These are phyloP conservation scores for Sechiopsis laciniata DNA, from an alignment of 306 rosid species.

Conservation along the genomic window DNA sequence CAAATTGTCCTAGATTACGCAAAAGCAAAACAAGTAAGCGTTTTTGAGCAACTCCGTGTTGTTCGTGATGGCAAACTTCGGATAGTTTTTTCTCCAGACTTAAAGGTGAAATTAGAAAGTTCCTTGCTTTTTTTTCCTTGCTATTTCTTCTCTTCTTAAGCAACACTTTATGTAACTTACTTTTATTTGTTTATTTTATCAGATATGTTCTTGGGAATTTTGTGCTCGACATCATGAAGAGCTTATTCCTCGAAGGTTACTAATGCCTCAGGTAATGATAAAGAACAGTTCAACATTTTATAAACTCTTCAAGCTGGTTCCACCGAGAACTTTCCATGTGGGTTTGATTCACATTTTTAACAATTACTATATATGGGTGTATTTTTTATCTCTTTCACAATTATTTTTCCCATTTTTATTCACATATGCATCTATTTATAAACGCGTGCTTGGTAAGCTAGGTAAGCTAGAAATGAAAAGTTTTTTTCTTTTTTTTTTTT, in stretches of 20 bases:
- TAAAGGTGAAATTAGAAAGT: conserved; percentile 49
- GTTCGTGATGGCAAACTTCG: conserved; percentile 98
- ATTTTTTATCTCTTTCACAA: not conserved
- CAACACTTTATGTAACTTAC: not conserved
- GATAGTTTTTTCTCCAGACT: conserved; percentile 83
- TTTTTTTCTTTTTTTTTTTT: too few species aligned
- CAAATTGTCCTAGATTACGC: conserved; percentile 94
- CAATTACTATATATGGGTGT: not conserved
- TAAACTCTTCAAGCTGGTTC: not conserved
- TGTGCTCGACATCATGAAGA: conserved; percentile 98
- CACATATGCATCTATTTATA: too few species aligned
- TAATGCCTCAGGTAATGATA: conserved; percentile 75
- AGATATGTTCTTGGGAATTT: conserved; percentile 98
- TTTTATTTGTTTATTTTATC: conserved; percentile 18
- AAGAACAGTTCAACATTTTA: not conserved
- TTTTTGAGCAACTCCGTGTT: conserved; percentile 96
- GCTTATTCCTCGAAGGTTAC: conserved; percentile 86
- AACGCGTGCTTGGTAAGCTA: not conserved
- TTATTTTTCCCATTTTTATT: not conserved
- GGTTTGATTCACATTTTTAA: not conserved
- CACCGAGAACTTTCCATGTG: not conserved
- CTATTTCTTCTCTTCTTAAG: not conserved
- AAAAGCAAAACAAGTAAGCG: conserved; percentile 94
- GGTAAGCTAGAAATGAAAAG: not conserved
- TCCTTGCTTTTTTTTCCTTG: not conserved